Evolutionary conservation across 495 filamentous ascomycete genomes (phyloP).

Genomic region (Tuber indicum): DNA sequence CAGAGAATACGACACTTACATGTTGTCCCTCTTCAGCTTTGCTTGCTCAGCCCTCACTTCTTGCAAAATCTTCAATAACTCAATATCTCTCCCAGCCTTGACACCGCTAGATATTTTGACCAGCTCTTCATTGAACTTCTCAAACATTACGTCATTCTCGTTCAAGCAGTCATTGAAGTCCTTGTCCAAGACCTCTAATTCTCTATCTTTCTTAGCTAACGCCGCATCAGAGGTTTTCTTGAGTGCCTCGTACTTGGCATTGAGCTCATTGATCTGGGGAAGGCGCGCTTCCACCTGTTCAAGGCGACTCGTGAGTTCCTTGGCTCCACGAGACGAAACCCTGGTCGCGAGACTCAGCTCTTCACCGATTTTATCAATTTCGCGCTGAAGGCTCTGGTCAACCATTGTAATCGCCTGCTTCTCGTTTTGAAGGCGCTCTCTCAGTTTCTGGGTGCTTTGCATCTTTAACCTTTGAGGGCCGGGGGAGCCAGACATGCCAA

Average conservation of each 20-base stretch:
- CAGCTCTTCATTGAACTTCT: slow-evolving; percentile 84
- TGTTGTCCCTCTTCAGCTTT: slow-evolving; percentile 72
- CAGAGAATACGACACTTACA: slow-evolving; percentile 20
- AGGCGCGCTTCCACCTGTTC: slow-evolving; percentile 60
- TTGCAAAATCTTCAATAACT: slow-evolving; percentile 60
- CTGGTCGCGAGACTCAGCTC: slow-evolving; percentile 59
- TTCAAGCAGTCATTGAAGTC: slow-evolving; percentile 60
- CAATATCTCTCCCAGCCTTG: slow-evolving; percentile 60
- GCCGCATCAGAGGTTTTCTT: slow-evolving; percentile 57
- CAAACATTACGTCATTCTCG: slow-evolving; percentile 91
- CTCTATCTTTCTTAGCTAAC: slow-evolving; percentile 64
- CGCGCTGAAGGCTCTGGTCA: slow-evolving; percentile 62
- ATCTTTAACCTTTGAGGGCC: slow-evolving; percentile 64
- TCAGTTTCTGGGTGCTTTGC: slow-evolving; percentile 86
- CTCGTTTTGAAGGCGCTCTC: slow-evolving; percentile 78
- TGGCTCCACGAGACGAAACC: slow-evolving; percentile 46
- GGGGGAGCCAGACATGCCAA: slow-evolving; percentile 14
- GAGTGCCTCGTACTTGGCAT: slow-evolving; percentile 54
- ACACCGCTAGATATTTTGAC: slow-evolving; percentile 72
- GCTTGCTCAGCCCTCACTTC: slow-evolving; percentile 63
- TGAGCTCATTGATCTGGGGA: slow-evolving; percentile 56
- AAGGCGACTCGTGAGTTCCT: slow-evolving; percentile 51
- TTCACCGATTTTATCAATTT: slow-evolving; percentile 73
- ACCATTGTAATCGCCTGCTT: slow-evolving; percentile 64
- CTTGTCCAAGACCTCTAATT: slow-evolving; percentile 82